Percentiles rank a stretch among this genome's conserved stretches.
Evolutionary conservation across 352 stramenopile species (phyloP).

Genomic region (Phytophthora pini): DNA sequence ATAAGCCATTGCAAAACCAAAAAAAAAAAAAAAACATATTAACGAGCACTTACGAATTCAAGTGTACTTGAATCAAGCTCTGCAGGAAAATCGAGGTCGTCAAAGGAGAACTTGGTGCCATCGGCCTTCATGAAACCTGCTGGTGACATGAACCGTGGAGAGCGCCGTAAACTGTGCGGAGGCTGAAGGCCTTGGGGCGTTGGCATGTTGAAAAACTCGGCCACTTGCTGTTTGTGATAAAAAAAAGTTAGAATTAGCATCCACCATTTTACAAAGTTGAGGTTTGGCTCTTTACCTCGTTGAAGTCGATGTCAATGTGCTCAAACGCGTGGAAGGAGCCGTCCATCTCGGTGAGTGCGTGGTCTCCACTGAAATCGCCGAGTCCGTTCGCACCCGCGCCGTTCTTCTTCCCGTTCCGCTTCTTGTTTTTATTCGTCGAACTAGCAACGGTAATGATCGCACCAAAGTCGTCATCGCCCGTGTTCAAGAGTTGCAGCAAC

Average conservation of each 20-base stretch:
- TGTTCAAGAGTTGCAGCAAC: constrained; percentile 77
- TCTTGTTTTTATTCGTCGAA: constrained; percentile 67
- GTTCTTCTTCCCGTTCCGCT: constrained; percentile 47
- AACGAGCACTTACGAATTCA: constrained; percentile 68
- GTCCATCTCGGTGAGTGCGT: constrained; percentile 65
- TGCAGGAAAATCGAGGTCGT: constrained; percentile 77
- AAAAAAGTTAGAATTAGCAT: not conserved
- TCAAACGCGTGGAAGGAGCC: constrained; percentile 79
- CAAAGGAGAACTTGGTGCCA: constrained; percentile 86
- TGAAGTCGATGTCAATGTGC: constrained; percentile 89
- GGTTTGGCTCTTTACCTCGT: constrained; percentile 50
- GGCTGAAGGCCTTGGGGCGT: constrained; percentile 67
- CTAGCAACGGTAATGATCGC: constrained; percentile 38
- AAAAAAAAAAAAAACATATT: not conserved
- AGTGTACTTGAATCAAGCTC: constrained; percentile 77
- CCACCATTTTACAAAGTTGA: constrained; percentile 11
- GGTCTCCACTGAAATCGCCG: constrained; percentile 20
- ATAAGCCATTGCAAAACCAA: not conserved
- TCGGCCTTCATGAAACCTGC: constrained; percentile 73
- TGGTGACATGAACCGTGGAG: constrained; percentile 76
- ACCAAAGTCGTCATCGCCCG: constrained; percentile 48
- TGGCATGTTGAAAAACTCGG: constrained; percentile 83
- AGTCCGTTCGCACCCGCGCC: constrained; percentile 3
- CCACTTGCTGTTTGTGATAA: constrained; percentile 63
- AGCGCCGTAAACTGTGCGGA: constrained; percentile 76